Conservation (phyloP, 2,329 filamentous ascomycete species). For the Helotiales sp. region DNA sequence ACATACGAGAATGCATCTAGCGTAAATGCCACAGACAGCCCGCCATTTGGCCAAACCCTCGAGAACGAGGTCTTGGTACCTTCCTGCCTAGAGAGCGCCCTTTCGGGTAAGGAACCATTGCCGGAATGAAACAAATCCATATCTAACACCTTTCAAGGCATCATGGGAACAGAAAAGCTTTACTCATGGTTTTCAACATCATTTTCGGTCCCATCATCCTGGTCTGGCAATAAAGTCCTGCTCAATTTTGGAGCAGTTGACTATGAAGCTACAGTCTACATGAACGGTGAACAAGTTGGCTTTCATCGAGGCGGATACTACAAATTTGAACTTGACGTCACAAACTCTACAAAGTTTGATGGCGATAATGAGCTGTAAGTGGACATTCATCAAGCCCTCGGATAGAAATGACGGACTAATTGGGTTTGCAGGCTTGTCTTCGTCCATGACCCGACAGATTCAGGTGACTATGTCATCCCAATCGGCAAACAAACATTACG, state of each 20-base stretch:
- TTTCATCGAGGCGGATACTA: conserved; percentile 62
- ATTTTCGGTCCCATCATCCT: conserved; percentile 43
- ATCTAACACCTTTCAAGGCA: conserved; percentile 31
- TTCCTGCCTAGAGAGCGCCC: conserved; percentile 53
- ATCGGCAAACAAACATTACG: conserved; percentile 63
- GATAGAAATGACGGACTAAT: not conserved
- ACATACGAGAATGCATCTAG: conserved; percentile 42
- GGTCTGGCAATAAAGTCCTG: conserved; percentile 38
- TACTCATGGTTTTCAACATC: conserved; percentile 50
- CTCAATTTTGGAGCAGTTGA: conserved; percentile 53
- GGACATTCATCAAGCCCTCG: not conserved
- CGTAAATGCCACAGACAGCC: conserved; percentile 40
- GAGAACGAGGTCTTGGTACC: conserved; percentile 49
- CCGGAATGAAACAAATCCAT: not conserved
- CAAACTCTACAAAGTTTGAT: conserved; percentile 37
- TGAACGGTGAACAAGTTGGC: conserved; percentile 54
- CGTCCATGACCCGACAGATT: conserved; percentile 67
- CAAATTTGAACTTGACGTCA: conserved; percentile 60
- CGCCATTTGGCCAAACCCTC: conserved; percentile 45
- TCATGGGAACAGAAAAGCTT: conserved; percentile 39
- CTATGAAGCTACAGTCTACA: conserved; percentile 53
- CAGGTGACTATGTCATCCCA: conserved; percentile 54
- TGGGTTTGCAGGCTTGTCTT: conserved; percentile 54
- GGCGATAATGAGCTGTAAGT: conserved; percentile 55
- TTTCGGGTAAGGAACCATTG: conserved; percentile 40